Evolutionary conservation across 306 rosid genomes (phyloP).

Genomic region (Citrullus mucosospermus): DNA sequence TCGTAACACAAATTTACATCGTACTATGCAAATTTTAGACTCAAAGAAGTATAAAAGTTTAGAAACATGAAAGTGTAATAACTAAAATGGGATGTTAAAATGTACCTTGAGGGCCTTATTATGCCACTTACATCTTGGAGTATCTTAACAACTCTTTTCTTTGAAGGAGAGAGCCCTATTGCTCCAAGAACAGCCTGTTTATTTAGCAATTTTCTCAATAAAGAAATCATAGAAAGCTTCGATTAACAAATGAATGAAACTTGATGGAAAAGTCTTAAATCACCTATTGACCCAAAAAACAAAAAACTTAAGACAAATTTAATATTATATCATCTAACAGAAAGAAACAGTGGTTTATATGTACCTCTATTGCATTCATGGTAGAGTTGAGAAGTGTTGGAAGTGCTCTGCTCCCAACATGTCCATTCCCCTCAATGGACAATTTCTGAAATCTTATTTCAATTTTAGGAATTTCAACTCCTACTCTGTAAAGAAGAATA

Average conservation of each 20-base stretch:
- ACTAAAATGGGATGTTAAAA: background rate
- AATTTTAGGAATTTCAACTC: slow-evolving; percentile 56
- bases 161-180: slow-evolving; percentile 53
- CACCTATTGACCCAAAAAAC: no score
- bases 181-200: slow-evolving; percentile 32
- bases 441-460: slow-evolving; percentile 50
- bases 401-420: slow-evolving; percentile 72
- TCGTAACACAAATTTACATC: no score
- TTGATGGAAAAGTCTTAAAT: no score
- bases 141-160: slow-evolving; percentile 47
- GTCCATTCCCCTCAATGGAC: slow-evolving; percentile 57
- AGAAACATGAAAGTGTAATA: background rate
- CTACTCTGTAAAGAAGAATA: slow-evolving; percentile 24
- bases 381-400: slow-evolving; percentile 54
- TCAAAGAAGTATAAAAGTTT: background rate
- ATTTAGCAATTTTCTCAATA: background rate
- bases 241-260: background rate
- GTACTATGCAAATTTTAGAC: no score
- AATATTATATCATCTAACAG: no score
- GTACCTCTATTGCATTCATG: slow-evolving; percentile 45
- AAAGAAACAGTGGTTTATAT: background rate
- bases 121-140: slow-evolving; percentile 59
- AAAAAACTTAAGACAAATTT: no score
- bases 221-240: background rate
- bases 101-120: slow-evolving; percentile 61